Evolutionary conservation across 805 yeast species (phyloP).

Genomic region (Candida wancherniae): DNA sequence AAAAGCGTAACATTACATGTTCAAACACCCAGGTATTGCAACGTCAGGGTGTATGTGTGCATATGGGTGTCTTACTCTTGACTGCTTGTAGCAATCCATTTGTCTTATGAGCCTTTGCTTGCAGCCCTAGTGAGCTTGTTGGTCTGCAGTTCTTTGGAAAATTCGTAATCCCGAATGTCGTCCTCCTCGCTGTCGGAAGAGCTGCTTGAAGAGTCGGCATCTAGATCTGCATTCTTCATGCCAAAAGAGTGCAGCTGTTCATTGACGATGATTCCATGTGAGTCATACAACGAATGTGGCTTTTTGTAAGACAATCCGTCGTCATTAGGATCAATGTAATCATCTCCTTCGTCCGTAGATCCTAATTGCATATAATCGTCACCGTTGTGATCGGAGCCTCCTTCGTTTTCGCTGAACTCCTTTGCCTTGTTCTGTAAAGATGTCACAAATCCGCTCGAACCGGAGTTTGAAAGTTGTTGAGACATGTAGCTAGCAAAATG

Average conservation of each 20-base stretch:
- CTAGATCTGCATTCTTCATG: slow-evolving; percentile 11
- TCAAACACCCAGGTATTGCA: no score
- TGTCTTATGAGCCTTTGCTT: slow-evolving; percentile 28
- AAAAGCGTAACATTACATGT: no score
- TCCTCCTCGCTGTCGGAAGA: slow-evolving; percentile 31
- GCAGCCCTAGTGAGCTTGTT: slow-evolving; percentile 37
- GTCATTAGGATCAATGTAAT: slow-evolving; percentile 75
- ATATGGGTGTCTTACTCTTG: no score
- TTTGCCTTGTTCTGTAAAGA: slow-evolving; percentile 43
- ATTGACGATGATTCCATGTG: slow-evolving; percentile 20
- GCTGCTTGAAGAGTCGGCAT: slow-evolving; percentile 30
- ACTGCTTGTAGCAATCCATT: no score
- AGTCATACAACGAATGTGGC: slow-evolving; percentile 56
- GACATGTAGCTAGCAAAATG: slow-evolving; percentile 72
- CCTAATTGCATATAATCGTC: slow-evolving; percentile 9
- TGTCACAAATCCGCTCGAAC: slow-evolving; percentile 30
- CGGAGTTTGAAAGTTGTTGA: slow-evolving; percentile 60
- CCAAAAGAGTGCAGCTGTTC: slow-evolving; percentile 8
- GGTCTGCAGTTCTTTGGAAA: slow-evolving; percentile 19
- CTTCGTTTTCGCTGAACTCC: slow-evolving; percentile 14
- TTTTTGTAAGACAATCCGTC: slow-evolving; percentile 73
- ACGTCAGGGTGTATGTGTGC: no score
- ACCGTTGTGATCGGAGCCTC: slow-evolving; percentile 3
- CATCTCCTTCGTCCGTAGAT: slow-evolving; percentile 53
- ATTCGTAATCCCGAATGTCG: slow-evolving; percentile 17